These are phyloP conservation scores for Cyanodermella asteris DNA, from an alignment of 2,329 filamentous ascomycete species.

Conservation along the genomic window DNA sequence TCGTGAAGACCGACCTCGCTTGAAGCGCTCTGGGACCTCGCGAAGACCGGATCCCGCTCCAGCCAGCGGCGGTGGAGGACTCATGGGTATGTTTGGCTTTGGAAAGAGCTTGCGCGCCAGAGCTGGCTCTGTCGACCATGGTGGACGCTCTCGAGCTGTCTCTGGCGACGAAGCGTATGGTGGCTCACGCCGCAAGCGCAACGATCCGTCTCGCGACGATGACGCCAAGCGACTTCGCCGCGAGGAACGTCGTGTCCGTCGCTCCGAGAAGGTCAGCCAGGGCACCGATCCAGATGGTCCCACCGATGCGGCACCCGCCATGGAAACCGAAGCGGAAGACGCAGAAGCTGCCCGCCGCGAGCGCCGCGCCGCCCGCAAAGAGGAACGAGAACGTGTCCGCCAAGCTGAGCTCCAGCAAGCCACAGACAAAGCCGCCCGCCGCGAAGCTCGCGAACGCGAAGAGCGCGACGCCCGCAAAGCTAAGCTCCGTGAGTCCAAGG, in stretches of 20 bases:
- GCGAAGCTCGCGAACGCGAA: constrained; percentile 13
- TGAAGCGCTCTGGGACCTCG: too few species aligned
- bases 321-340: constrained; percentile 6
- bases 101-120: too few species aligned
- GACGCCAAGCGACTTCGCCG: constrained; percentile 7
- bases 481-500: constrained; percentile 17
- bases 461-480: constrained; percentile 31
- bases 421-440: constrained; percentile 5
- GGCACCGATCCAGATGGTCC: constrained; percentile 6
- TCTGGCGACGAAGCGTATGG: constrained; percentile 7
- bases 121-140: too few species aligned
- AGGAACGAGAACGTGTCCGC: constrained; percentile 2
- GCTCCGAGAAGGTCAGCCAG: constrained; percentile 4
- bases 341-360: constrained; percentile 5
- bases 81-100: too few species aligned
- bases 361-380: constrained; percentile 5
- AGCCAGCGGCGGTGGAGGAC: too few species aligned
- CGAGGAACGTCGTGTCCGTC: constrained; percentile 6
- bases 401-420: constrained; percentile 6
- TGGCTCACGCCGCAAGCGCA: constrained; percentile 7
- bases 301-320: constrained; percentile 2
- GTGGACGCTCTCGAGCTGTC: too few species aligned
- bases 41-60: too few species aligned
- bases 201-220: constrained; percentile 7
- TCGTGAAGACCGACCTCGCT: too few species aligned